Evolutionary conservation across 768 basidiomycete genomes (phyloP), one percentile per base, ranked within the genome.

Genomic region (Pilatotrama ljubarskyi): DNA sequence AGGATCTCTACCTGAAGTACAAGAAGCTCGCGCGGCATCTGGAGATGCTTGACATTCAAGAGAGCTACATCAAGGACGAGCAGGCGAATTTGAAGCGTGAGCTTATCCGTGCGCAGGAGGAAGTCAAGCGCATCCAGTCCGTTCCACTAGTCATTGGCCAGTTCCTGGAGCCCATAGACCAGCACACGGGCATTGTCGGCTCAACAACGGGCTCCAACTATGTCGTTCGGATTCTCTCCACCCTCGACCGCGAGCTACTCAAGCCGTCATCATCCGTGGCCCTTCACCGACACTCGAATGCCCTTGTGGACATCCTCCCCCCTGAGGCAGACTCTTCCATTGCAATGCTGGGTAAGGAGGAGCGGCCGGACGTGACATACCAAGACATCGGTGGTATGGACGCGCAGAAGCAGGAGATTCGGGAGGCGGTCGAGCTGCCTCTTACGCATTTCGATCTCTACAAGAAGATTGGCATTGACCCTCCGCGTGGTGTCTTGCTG

Each of bases 381-480:
- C 80, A 85, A 60, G 97, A 99, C 70, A 91, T 98, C 42, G 97
- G 97, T 69, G 97, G 97, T 46, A 90, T 98, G 89, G 96, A 98
- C 73, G 72, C 85, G 11, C 97, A 99, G 79, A 99, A 98, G 78
- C 96, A 98, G 77, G 96, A 99, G 77, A 98, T 99, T 62, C 80
- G 96, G 63, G 97, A 99, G 76, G 96, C 96, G 5, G 97, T 99
- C 29, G 97, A 99, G 74, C 81, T 99, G 20, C 97, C 97, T 24
- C 78, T 93, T 54, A 93, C 90, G n/a, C 90, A 99, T 75, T 96
- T 96, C 72, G 96, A 99, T 70, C 78, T 99, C 42, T 99, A 98
- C 82, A 93, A 93, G 80, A 98, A 98, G 80, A 99, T 99, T 69
- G 97, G 97, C 65, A 99, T 99, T 64, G 96, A 99, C 77, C 97